Evolutionary conservation across 441 rosid genomes (phyloP), one percentile per base, ranked within the genome.

Genomic region (Dalechampia spathulata): DNA sequence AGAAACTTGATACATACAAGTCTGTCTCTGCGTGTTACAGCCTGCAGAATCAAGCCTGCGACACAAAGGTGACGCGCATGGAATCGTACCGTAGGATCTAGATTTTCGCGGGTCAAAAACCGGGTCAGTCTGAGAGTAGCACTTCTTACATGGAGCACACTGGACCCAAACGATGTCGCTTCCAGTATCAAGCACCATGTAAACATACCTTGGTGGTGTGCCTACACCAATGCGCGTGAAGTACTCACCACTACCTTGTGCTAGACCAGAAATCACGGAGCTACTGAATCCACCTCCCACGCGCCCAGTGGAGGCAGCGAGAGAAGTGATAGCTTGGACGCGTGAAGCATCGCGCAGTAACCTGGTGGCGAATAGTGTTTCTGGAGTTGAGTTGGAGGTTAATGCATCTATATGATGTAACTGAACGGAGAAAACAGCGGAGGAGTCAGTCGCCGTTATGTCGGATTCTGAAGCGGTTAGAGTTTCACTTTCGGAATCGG

Each of bases 161-260:
- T 91, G 98, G 50, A 91, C 70, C 98, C 98, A 91, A 30, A 86
- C 85, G 69, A 88, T 69, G 75, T 91, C 98, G 76, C 96, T 86
- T 30, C 98, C 96, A 0, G 98, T 91, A 68, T 91, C 98, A 0
- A 91, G 73, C 14, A 88, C 96, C 91, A 91, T 78, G 71, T 74
- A 86, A 3, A 81, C 60, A 45, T 84, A 78, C 52, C 69, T 80
- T 26, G 89, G 71, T 22, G 96, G 98, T 9, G 98, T 84, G 42
- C 96, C 96, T 1, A 91, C 85, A 20, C 96, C 98, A 17, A 91
- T 55, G 70, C 95, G 82, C 62, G 89, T 82, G 77, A 91, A 91
- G 65, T 88, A 91, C 76, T 91, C 98, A 4, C 98, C 95, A 55
- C 93, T 86, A 11, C 96, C 95, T 50, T 82, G 93, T 1, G 96